phyloP scores from a whole-genome alignment of 306 rosid genomes.

The Ochetophila trinervis region DNA sequence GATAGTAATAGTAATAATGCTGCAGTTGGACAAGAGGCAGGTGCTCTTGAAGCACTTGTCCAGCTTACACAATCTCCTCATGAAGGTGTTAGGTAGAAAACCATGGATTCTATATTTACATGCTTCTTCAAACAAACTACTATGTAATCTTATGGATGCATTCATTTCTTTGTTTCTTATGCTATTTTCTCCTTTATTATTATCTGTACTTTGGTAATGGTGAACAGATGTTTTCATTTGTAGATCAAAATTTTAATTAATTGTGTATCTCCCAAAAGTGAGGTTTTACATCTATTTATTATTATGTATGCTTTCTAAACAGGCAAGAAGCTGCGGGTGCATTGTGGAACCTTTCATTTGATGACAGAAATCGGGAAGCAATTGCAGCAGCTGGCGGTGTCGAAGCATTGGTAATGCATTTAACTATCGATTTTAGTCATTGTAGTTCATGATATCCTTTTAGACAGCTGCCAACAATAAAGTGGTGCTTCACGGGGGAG shows the following conservation, averaged over 20 bases:
- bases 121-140: not conserved
- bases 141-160: not conserved
- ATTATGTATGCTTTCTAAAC: constrained; percentile 7
- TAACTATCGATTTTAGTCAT: constrained; percentile 4
- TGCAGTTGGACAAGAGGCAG: constrained; percentile 98
- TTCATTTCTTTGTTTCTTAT: not conserved
- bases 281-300: not conserved
- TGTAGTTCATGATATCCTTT: constrained; percentile 1
- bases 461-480: constrained; percentile 8
- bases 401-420: constrained; percentile 82
- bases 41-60: constrained; percentile 99
- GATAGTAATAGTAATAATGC: constrained; percentile 98
- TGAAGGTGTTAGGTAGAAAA: constrained; percentile 91
- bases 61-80: constrained; percentile 94
- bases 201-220: too few relatives aligned
- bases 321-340: constrained; percentile 99
- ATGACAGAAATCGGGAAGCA: constrained; percentile 97
- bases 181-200: not conserved
- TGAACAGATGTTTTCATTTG: too few relatives aligned
- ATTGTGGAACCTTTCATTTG: constrained; percentile 97
- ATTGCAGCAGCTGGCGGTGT: constrained; percentile 97
- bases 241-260: too few relatives aligned
- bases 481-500: constrained; percentile 1
- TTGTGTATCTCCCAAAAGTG: not conserved
- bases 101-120: not conserved